phyloP scores from a whole-genome alignment of 2,329 filamentous ascomycete genomes.

The Pyricularia pennisetigena region DNA sequence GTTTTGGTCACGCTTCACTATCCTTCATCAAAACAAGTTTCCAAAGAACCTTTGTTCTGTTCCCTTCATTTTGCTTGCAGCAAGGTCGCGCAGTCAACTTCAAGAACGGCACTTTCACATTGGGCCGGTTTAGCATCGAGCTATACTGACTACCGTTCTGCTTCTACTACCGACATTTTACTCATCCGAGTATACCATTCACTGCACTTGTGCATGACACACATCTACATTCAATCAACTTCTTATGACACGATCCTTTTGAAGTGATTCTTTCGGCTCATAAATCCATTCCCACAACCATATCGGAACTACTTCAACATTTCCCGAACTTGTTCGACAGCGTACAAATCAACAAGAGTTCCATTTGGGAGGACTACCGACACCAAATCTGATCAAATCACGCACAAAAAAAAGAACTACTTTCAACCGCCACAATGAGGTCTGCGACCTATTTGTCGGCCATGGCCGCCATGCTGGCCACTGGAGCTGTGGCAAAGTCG shows the following conservation, averaged over 20 bases:
- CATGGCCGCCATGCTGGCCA: conserved; percentile 27
- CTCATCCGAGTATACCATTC: not conserved
- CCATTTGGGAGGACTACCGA: not conserved
- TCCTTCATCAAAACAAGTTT: not conserved
- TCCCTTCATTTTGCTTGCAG: not conserved
- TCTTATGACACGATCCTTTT: not conserved
- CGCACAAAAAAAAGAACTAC: too few relatives aligned
- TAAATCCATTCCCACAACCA: not conserved
- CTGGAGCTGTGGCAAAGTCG: conserved; percentile 28
- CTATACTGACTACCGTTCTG: not conserved
- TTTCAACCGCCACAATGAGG: not conserved
- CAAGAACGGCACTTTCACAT: not conserved
- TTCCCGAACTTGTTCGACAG: not conserved
- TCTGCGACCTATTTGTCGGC: conserved; percentile 11
- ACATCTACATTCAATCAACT: not conserved
- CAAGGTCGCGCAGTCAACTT: not conserved
- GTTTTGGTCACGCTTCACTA: not conserved
- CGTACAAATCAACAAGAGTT: not conserved
- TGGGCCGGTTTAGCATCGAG: not conserved
- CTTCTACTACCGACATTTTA: not conserved
- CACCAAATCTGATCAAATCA: not conserved
- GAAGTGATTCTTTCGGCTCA: not conserved
- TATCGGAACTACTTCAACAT: not conserved
- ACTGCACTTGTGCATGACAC: conserved; percentile 1
- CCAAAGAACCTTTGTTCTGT: not conserved